Percentiles rank a stretch among this genome's conserved stretches.
phyloP scores from a whole-genome alignment of 495 filamentous ascomycete species.

The Aspergillus ellipticus region DNA sequence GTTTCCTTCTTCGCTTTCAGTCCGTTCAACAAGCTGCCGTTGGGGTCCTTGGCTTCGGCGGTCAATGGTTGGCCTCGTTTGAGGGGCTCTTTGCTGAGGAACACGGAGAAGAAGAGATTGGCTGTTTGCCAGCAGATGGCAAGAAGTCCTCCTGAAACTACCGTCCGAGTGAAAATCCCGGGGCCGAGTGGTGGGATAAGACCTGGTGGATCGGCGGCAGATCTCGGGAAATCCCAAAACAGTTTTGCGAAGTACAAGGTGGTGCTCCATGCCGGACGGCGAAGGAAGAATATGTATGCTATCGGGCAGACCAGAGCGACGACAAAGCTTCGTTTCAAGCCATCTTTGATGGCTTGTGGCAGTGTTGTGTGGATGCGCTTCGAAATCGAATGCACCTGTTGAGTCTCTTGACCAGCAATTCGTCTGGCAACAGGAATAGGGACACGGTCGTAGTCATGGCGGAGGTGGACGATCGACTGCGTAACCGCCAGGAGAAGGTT shows the following conservation, averaged over 20 bases:
- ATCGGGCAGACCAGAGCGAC: conserved; percentile 45
- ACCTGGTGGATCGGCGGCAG: conserved; percentile 54
- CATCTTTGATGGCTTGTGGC: conserved; percentile 21
- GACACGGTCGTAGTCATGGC: conserved; percentile 69
- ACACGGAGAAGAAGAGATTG: conserved; percentile 72
- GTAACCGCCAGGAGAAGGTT: conserved; percentile 62
- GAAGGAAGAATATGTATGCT: conserved; percentile 62
- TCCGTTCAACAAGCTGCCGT: conserved; percentile 81
- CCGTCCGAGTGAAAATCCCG: conserved; percentile 55
- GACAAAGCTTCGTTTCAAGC: conserved; percentile 39
- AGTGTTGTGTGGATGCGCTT: conserved; percentile 30
- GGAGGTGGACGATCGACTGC: conserved; percentile 68
- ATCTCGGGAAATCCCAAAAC: conserved; percentile 69
- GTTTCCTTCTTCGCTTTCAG: conserved; percentile 61
- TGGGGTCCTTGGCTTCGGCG: conserved; percentile 80
- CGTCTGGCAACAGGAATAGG: conserved; percentile 48
- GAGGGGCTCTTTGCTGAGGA: conserved; percentile 74
- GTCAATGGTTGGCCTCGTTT: conserved; percentile 83
- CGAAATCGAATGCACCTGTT: conserved; percentile 30
- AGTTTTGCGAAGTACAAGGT: conserved; percentile 64
- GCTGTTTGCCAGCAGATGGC: conserved; percentile 67
- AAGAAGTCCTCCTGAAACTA: conserved; percentile 62
- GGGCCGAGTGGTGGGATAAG: conserved; percentile 54
- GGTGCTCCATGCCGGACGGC: conserved; percentile 60
- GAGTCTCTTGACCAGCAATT: conserved; percentile 32